Evolutionary conservation across 257 asterid species (phyloP), one percentile per base, ranked within the genome.

Genomic region (Marsdenia floribunda): DNA sequence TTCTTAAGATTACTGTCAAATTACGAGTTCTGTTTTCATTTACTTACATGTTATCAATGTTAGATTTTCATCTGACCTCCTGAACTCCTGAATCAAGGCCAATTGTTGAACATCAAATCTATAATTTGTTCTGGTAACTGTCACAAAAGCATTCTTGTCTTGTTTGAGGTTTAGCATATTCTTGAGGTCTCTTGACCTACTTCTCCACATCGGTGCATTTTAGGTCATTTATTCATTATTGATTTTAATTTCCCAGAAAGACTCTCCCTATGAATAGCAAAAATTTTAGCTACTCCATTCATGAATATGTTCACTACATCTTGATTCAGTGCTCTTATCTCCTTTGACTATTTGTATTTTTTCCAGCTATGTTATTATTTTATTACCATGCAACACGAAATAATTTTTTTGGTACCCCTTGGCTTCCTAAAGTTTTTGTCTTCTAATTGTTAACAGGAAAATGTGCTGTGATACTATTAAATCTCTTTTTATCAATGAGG

Each of bases 401-500:
- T 5, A 9, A 21, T 0, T 15, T 19, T 13, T 46, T 69, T 38
- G 49, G 49, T 44, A 44, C 73, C 15, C 24, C 40, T 26, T 14
- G 40, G 22, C 6, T 33, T 44, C 29, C 52, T 38, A 66, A 72
- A 18, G 40, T 52, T 15, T 70, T 73, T 73, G 60, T 67, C 68
- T 75, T 59, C 69, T 70, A 73, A 55, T 75, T 80, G 53, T 80
- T 80, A 63, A 73, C 88, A 95, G 99, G 81, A 87, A 88, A 76
- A 82, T 80, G 69, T 87, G 97, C 80, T 90, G 96, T 78, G 68
- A 87, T 53, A 40, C 93, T 44, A 71, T 89, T 38, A 92, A 90
- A 85, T 89, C 92, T 52, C 93, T 92, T 80, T 92, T 95, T 80
- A 75, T 84, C 44, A 85, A 90, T 55, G 94, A 91, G 79, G 98